Evolutionary conservation across 139 green algal genomes (phyloP).

Genomic region (Coelastrella sp.): DNA sequence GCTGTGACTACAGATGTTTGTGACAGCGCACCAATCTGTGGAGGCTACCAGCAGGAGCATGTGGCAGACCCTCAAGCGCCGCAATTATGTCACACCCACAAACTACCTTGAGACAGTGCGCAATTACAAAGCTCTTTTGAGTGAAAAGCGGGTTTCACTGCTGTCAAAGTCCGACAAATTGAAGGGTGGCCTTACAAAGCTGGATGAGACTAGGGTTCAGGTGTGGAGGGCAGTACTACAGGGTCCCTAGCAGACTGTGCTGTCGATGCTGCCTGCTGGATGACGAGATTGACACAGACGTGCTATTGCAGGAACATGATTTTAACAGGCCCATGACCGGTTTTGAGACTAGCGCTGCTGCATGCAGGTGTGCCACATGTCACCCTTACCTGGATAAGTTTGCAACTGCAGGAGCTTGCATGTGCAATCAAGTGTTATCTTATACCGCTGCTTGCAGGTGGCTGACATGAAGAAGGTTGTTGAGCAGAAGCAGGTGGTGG

Average conservation of each 20-base stretch:
- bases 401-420: too few species aligned
- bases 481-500: constrained; percentile 86
- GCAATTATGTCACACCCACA: constrained; percentile 94
- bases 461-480: constrained; percentile 81
- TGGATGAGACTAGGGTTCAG: constrained; percentile 78
- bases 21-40: constrained; percentile 81
- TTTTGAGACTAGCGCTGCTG: not conserved
- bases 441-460: constrained; percentile 56
- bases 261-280: not conserved
- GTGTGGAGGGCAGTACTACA: constrained; percentile 55
- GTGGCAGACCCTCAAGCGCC: constrained; percentile 68
- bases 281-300: too few species aligned
- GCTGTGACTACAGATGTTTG: constrained; percentile 78
- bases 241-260: not conserved
- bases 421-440: not conserved
- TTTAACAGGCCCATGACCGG: too few species aligned
- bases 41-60: constrained; percentile 57
- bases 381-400: too few species aligned
- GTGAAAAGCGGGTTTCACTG: constrained; percentile 73
- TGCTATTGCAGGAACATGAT: too few species aligned
- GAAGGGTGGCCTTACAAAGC: constrained; percentile 88
- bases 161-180: constrained; percentile 72
- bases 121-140: constrained; percentile 85
- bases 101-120: constrained; percentile 92
- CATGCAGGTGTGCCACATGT: too few species aligned